phyloP scores from a whole-genome alignment of 495 filamentous ascomycete species.

The Chlorociboria aeruginascens region DNA sequence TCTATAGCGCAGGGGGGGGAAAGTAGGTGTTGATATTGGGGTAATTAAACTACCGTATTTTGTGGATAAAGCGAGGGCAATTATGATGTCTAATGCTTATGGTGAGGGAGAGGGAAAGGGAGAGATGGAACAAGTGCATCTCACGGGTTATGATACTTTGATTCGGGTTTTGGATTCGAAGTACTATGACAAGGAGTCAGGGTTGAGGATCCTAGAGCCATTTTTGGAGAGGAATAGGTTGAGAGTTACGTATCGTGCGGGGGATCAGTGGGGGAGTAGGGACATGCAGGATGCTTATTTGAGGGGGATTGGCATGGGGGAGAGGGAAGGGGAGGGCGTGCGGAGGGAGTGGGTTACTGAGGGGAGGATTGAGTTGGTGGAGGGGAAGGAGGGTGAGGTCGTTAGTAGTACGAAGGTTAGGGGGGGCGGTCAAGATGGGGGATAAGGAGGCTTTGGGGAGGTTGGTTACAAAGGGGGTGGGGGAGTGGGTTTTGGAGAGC shows the following conservation, averaged over 20 bases:
- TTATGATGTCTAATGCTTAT: slow-evolving; percentile 30
- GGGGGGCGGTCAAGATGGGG: slow-evolving; percentile 39
- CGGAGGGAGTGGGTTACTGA: slow-evolving; percentile 53
- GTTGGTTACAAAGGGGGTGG: slow-evolving; percentile 54
- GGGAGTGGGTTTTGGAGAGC: slow-evolving; percentile 42
- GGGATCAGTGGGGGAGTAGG: slow-evolving; percentile 49
- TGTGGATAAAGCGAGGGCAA: slow-evolving; percentile 65
- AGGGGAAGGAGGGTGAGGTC: slow-evolving; percentile 40
- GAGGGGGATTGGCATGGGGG: slow-evolving; percentile 34
- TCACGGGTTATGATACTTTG: slow-evolving; percentile 81
- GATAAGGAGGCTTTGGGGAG: slow-evolving; percentile 43
- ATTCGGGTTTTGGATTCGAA: slow-evolving; percentile 71
- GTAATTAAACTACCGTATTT: slow-evolving; percentile 78
- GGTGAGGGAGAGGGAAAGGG: slow-evolving; percentile 31
- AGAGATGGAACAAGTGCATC: slow-evolving; percentile 54
- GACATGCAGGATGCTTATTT: slow-evolving; percentile 51
- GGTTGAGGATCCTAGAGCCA: slow-evolving; percentile 43
- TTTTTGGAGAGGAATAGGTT: slow-evolving; percentile 63
- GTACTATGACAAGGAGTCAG: slow-evolving; percentile 59
- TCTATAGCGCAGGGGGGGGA: slow-evolving; percentile 1
- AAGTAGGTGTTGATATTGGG: slow-evolving; percentile 56
- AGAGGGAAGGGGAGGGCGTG: slow-evolving; percentile 43
- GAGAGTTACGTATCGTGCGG: slow-evolving; percentile 58
- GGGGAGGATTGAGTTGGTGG: slow-evolving; percentile 51
- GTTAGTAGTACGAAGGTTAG: slow-evolving; percentile 77